phyloP scores from a whole-genome alignment of 768 basidiomycete genomes.

The Mycena leptocephala region DNA sequence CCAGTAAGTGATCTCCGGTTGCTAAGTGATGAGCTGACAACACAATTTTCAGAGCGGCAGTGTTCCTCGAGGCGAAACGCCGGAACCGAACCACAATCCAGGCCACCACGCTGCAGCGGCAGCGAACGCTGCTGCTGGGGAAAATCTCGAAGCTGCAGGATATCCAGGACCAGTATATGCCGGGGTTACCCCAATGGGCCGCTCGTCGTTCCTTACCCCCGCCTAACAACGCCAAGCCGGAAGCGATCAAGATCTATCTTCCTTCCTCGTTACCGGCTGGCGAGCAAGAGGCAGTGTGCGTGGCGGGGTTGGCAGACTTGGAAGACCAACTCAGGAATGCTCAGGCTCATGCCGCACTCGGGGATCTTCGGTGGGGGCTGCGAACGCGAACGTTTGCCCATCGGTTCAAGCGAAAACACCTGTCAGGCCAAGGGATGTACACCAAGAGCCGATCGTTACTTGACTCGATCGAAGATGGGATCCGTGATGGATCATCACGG shows the following conservation, averaged over 20 bases:
- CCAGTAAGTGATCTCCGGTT: not conserved
- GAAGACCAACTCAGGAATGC: slow-evolving; percentile 38
- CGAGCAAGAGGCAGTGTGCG: slow-evolving; percentile 11
- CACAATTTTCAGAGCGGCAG: not conserved
- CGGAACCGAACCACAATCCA: not conserved
- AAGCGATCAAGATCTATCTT: slow-evolving; percentile 32
- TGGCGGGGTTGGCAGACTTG: slow-evolving; percentile 25
- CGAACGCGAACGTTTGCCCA: slow-evolving; percentile 32
- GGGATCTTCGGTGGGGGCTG: slow-evolving; percentile 31
- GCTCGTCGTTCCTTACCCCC: not conserved
- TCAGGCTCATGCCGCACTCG: slow-evolving; percentile 37
- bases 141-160: not conserved
- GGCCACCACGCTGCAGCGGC: not conserved
- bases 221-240: slow-evolving; percentile 14
- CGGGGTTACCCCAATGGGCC: not conserved
- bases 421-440: slow-evolving; percentile 31
- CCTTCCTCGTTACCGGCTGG: slow-evolving; percentile 35
- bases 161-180: not conserved
- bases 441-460: slow-evolving; percentile 24
- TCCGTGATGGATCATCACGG: not conserved
- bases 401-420: slow-evolving; percentile 36
- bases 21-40: not conserved
- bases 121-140: not conserved
- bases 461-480: slow-evolving; percentile 26
- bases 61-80: not conserved